Conservation (phyloP, 2,329 filamentous ascomycete genomes). For the Neobulgaria alba region DNA sequence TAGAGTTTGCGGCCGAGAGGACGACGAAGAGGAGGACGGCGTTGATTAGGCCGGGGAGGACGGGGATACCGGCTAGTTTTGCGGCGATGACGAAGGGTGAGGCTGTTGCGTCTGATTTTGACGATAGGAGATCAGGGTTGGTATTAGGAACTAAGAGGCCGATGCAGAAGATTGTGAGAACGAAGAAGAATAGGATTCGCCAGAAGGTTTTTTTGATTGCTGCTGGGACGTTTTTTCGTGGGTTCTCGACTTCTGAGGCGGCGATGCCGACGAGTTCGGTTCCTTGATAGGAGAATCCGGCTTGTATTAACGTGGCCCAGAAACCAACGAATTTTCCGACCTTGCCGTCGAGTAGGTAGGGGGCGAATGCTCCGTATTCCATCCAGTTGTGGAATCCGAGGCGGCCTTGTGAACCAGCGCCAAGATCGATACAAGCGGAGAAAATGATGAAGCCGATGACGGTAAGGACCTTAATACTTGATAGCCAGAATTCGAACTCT, state of each 20-base stretch:
- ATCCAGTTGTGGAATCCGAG: slow-evolving; percentile 68
- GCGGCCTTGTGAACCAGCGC: slow-evolving; percentile 59
- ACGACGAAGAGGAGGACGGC: slow-evolving; percentile 70
- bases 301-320: slow-evolving; percentile 60
- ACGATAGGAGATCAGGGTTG: slow-evolving; percentile 41
- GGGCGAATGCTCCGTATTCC: slow-evolving; percentile 58
- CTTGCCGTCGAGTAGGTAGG: slow-evolving; percentile 40
- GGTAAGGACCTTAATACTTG: slow-evolving; percentile 67
- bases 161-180: slow-evolving; percentile 59
- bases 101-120: slow-evolving; percentile 46
- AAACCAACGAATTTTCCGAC: slow-evolving; percentile 58
- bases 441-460: slow-evolving; percentile 71
- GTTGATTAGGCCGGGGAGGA: slow-evolving; percentile 65
- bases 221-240: slow-evolving; percentile 60
- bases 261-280: slow-evolving; percentile 70
- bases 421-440: slow-evolving; percentile 65
- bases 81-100: slow-evolving; percentile 56
- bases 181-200: slow-evolving; percentile 63
- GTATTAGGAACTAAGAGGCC: slow-evolving; percentile 61
- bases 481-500: slow-evolving; percentile 72
- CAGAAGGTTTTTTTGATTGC: slow-evolving; percentile 70
- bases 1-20: slow-evolving; percentile 69
- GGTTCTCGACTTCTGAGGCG: slow-evolving; percentile 69
- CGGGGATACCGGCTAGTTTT: slow-evolving; percentile 51
- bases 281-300: slow-evolving; percentile 64